Conservation (phyloP, 1,139 yeast genomes). For the Trichomonascaceae sp. region DNA sequence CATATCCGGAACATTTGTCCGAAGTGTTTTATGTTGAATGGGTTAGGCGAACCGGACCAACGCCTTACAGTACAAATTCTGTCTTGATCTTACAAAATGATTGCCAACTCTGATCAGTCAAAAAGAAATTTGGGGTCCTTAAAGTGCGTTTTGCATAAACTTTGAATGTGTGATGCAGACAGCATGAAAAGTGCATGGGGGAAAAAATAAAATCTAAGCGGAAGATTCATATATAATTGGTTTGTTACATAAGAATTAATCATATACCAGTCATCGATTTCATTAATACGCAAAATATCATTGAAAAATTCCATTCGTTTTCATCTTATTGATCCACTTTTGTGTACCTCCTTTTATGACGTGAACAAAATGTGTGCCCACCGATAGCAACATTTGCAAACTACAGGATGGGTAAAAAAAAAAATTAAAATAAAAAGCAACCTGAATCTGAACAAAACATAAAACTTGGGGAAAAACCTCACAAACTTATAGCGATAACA, state of each 20-base stretch:
- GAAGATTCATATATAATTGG: no score
- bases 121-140: not conserved
- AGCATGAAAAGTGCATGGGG: not conserved
- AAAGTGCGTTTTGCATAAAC: not conserved
- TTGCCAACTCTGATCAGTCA: not conserved
- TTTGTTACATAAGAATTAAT: no score
- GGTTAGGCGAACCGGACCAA: not conserved
- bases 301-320: not conserved
- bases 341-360: not conserved
- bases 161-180: not conserved
- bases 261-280: not conserved
- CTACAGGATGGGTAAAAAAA: not conserved
- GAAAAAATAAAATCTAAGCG: no score
- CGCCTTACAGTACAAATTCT: not conserved
- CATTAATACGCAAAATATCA: no score
- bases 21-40: not conserved
- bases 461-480: not conserved
- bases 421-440: no score
- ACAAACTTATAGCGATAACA: no score
- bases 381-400: not conserved
- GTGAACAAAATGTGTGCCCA: not conserved
- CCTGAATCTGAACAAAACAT: not conserved
- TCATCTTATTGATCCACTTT: not conserved
- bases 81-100: not conserved
- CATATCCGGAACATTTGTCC: not conserved